Evolutionary conservation across 805 yeast genomes (phyloP), one percentile per base, ranked within the genome.

Genomic region (Grigorovia humatica): DNA sequence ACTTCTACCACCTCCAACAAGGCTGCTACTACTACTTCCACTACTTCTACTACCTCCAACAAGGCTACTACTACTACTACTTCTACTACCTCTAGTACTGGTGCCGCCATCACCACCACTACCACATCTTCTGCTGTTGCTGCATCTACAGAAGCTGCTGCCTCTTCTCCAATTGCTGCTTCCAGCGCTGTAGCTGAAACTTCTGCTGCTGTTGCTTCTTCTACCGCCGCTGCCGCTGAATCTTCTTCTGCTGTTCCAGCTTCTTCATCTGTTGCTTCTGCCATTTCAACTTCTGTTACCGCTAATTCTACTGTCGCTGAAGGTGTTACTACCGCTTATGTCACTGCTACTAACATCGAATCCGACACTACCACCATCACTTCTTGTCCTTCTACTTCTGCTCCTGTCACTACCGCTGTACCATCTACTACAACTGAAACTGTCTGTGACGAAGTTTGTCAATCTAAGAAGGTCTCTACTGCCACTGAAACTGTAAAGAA

Each of bases 361-460:
- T 40, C 43, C 23, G 23, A 46, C 18, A 46, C 48, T 12, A 46
- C 48, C 20, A 40, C 43, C 15, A 46, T 46, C 29, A 46, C 48
- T 40, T 35, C 43, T 23, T 46, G 48, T 46, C 48, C 48, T 20
- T 29, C 48, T 32, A 40, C 35, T 18, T 46, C 42, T 38, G 42
- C 42, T 38, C 17, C 42, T 12, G 4, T n/a, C 15, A 38, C 42
- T 38, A 38, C 42, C 2, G 42, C 15, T n/a, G 17, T n/a, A 7
- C 42, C 42, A 38, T 12, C 49, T 13, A 48, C 52, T 17, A 43
- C 46, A n/a, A 50, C 52, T 43, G 46, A 44, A 43, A 53, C 55
- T 38, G 50, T 48, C 9, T 52, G 55, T 52, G 53, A 52, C 41
- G 50, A 47, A 35, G 49, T 38, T n/a, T 52, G 55, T 47, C 52